phyloP scores from a whole-genome alignment of 106 monocot genomes.

The Vanilla planifolia region DNA sequence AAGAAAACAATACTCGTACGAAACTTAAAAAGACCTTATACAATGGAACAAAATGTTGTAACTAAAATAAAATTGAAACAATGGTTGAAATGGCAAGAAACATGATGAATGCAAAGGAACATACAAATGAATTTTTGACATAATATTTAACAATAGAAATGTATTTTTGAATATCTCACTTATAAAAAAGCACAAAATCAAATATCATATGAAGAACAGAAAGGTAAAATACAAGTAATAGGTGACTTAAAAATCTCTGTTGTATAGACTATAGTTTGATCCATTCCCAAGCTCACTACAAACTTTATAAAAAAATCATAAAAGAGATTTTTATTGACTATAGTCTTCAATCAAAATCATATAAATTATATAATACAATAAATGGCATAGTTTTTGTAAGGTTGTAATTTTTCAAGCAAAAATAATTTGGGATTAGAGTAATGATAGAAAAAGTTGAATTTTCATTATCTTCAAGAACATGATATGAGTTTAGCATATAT shows the following conservation, averaged over 20 bases:
- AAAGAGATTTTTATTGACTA: neutral
- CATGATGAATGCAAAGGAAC: neutral
- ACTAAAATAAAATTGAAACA: neutral
- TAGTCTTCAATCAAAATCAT: neutral
- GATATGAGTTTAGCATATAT: no score
- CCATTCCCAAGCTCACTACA: neutral
- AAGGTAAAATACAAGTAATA: no score
- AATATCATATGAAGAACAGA: no score
- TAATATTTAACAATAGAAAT: no score
- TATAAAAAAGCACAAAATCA: no score
- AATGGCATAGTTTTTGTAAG: no score
- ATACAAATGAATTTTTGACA: neutral
- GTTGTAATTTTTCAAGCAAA: no score
- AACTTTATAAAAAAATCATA: neutral
- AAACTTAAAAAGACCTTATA: neutral
- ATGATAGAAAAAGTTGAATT: no score
- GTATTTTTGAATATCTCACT: no score
- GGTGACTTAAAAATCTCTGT: neutral
- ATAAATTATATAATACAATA: no score
- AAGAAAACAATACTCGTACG: neutral
- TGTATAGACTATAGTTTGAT: neutral
- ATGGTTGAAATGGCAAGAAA: conserved; percentile 2
- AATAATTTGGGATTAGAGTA: no score
- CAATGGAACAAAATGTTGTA: neutral
- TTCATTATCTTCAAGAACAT: no score